phyloP scores from a whole-genome alignment of 768 basidiomycete genomes.

The Hydnum rufescens region DNA sequence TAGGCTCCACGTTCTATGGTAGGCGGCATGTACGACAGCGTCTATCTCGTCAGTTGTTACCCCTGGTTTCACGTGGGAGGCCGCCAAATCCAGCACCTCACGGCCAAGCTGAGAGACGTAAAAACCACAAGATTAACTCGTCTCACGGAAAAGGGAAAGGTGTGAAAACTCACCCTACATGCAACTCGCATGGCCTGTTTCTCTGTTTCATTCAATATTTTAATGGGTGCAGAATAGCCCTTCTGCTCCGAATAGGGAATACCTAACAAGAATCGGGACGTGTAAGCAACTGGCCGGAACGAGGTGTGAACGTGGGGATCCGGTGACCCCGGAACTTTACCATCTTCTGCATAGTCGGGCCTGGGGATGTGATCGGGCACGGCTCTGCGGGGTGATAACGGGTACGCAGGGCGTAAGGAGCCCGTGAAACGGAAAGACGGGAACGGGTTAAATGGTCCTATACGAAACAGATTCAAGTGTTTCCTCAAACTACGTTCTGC shows the following conservation, averaged over 20 bases:
- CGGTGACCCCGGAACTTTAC: conserved; percentile 25
- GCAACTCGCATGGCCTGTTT: conserved; percentile 77
- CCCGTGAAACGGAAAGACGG: conserved; percentile 64
- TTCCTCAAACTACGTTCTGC: not conserved
- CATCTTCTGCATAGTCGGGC: conserved; percentile 73
- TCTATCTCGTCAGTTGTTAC: conserved; percentile 93
- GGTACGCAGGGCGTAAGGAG: conserved; percentile 61
- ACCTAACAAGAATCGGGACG: not conserved
- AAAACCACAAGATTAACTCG: not conserved
- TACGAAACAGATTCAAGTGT: not conserved
- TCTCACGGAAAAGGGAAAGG: conserved; percentile 1
- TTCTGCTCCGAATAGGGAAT: conserved; percentile 13
- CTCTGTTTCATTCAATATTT: conserved; percentile 46
- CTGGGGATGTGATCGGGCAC: conserved; percentile 69
- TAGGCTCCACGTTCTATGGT: conserved; percentile 79
- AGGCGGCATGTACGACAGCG: conserved; percentile 79
- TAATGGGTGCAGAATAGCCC: conserved; percentile 21
- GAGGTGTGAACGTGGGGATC: not conserved
- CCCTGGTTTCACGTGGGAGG: conserved; percentile 70
- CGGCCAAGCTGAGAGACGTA: conserved; percentile 41
- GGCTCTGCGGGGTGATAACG: conserved; percentile 53
- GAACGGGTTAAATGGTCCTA: conserved; percentile 66
- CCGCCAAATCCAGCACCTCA: conserved; percentile 86
- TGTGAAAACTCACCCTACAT: conserved; percentile 44
- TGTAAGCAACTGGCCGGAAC: not conserved